Conservation (phyloP, 805 yeast genomes). For the Candida vaughaniae region DNA sequence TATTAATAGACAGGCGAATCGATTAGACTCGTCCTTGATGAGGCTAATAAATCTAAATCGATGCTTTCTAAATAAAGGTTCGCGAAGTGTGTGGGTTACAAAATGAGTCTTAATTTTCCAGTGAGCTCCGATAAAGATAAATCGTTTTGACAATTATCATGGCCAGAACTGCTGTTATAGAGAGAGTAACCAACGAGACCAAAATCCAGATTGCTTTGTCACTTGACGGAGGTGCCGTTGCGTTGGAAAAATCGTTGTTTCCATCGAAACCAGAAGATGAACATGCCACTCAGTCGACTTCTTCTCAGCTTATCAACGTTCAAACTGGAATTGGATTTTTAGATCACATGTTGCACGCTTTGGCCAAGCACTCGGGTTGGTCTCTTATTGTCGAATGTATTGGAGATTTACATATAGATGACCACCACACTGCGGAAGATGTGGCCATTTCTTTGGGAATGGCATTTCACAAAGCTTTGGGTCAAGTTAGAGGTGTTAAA, state of each 20-base stretch:
- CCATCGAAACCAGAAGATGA: slow-evolving; percentile 25
- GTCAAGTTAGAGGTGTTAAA: slow-evolving; percentile 85
- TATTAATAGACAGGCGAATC: too few species aligned
- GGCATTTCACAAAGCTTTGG: slow-evolving; percentile 87
- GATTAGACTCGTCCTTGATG: too few species aligned
- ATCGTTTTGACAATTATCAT: neutral
- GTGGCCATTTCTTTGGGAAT: slow-evolving; percentile 88
- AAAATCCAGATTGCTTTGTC: slow-evolving; percentile 82
- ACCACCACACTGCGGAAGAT: slow-evolving; percentile 96
- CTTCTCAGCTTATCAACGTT: slow-evolving; percentile 71
- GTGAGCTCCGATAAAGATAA: neutral
- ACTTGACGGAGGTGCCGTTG: slow-evolving; percentile 81
- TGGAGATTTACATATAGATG: slow-evolving; percentile 95
- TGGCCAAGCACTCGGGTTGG: slow-evolving; percentile 98
- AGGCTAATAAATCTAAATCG: too few species aligned
- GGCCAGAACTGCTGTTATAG: slow-evolving; percentile 44
- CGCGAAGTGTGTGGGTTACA: too few species aligned
- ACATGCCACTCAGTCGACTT: slow-evolving; percentile 70
- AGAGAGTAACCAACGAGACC: slow-evolving; percentile 87
- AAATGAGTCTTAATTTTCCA: too few species aligned
- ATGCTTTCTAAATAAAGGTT: too few species aligned
- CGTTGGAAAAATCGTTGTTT: slow-evolving; percentile 60
- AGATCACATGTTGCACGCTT: slow-evolving; percentile 96
- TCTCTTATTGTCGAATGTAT: slow-evolving; percentile 82
- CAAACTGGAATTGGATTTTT: slow-evolving; percentile 93